phyloP scores from a whole-genome alignment of 23 red algal species.

The Agarophyton chilense region DNA sequence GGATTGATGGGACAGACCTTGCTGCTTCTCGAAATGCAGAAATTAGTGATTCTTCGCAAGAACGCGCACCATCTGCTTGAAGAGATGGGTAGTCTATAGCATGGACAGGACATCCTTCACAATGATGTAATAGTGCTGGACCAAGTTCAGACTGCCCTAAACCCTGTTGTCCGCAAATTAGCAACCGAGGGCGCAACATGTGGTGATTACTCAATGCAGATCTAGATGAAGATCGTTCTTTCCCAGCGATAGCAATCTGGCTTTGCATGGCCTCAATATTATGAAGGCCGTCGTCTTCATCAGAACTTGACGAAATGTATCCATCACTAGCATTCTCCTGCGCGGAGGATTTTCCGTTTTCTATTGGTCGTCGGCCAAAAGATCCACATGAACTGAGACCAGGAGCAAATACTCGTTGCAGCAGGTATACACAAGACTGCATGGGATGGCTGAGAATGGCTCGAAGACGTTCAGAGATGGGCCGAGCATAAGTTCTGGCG shows the following conservation, averaged over 20 bases:
- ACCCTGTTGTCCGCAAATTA: conserved; percentile 75
- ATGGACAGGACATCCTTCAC: conserved; percentile 81
- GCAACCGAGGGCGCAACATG: conserved; percentile 62
- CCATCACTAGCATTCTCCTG: background rate
- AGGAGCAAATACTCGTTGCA: conserved; percentile 55
- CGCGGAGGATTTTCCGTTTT: background rate
- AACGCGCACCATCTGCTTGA: conserved; percentile 68
- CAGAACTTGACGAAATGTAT: conserved; percentile 20
- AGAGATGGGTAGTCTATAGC: conserved; percentile 80
- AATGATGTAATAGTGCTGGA: conserved; percentile 64
- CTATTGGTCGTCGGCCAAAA: background rate
- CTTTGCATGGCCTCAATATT: conserved; percentile 26
- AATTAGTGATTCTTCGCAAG: conserved; percentile 80
- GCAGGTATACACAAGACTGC: conserved; percentile 22
- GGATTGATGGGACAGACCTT: conserved; percentile 70
- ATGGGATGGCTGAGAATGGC: conserved; percentile 62
- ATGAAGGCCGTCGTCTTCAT: conserved; percentile 24
- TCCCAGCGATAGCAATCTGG: conserved; percentile 57
- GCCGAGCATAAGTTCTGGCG: conserved; percentile 69
- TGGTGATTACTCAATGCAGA: background rate
- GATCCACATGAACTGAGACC: conserved; percentile 7
- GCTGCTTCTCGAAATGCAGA: conserved; percentile 79
- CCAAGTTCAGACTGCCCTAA: conserved; percentile 83
- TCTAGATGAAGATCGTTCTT: conserved; percentile 16
- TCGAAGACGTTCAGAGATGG: conserved; percentile 52